Evolutionary conservation across 176 grass and related monocot genomes (phyloP).

Genomic region (Echinochloa phyllopogon): DNA sequence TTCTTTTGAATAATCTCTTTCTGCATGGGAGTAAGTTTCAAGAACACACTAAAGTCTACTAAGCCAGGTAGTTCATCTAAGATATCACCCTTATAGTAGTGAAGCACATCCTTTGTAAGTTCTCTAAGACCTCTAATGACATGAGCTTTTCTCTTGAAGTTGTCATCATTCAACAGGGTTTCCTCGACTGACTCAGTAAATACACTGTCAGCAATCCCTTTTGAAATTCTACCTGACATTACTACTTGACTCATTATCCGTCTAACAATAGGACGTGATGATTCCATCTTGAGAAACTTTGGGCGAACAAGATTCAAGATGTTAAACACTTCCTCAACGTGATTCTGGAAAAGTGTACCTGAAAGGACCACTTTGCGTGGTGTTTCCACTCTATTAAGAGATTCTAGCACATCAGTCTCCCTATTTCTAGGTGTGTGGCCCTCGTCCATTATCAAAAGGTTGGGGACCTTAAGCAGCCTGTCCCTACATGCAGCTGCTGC

Average conservation of each 20-base stretch:
- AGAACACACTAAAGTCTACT: conserved; percentile 78
- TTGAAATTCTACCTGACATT: conserved; percentile 62
- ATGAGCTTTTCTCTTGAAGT: conserved; percentile 83
- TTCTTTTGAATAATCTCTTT: conserved; percentile 58
- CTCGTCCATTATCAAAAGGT: conserved; percentile 91
- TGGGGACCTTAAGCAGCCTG: conserved; percentile 78
- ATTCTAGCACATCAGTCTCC: conserved; percentile 78
- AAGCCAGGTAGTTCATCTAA: conserved; percentile 94
- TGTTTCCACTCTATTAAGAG: conserved; percentile 86
- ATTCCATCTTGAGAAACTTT: conserved; percentile 81
- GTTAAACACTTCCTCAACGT: conserved; percentile 84
- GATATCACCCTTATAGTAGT: conserved; percentile 95
- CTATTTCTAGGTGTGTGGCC: conserved; percentile 93
- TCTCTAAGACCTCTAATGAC: conserved; percentile 90
- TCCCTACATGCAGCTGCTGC: conserved; percentile 75
- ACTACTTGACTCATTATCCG: conserved; percentile 75
- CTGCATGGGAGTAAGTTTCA: conserved; percentile 73
- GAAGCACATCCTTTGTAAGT: conserved; percentile 88
- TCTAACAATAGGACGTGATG: conserved; percentile 64
- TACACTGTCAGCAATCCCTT: conserved; percentile 45
- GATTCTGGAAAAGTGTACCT: conserved; percentile 92
- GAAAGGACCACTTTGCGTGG: conserved; percentile 94
- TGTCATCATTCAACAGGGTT: conserved; percentile 67
- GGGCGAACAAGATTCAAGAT: conserved; percentile 94
- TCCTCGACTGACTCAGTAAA: conserved; percentile 76